Evolutionary conservation across 768 basidiomycete genomes (phyloP), one percentile per base, ranked within the genome.

Genomic region (Strobilomyces confusus): DNA sequence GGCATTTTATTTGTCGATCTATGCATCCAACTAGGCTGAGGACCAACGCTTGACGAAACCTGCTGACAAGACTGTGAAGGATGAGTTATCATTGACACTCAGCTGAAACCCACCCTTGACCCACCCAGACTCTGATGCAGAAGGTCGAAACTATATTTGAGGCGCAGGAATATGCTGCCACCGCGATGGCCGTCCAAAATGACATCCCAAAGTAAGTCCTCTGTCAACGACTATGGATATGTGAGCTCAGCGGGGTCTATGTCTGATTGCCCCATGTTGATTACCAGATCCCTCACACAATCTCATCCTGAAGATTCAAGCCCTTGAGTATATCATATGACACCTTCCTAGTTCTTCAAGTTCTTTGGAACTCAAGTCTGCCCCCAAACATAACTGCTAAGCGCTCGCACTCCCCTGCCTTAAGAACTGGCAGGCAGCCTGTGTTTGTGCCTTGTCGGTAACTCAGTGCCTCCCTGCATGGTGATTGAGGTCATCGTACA

Each of bases 141-240:
- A 81, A 81, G 57, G 87, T 87, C 9, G 87, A 89, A 56, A 71
- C 70, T 5, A 84, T 92, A 51, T 89, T 92, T 50, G 87, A 87
- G 72, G 89, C 92, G 59, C 88, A 92, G 60, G 85, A 77, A 44
- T 81, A 77, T 56, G 61, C 88, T 12, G 81, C 82, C n/a, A n/a
- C n/a, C 13, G 83, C 82, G 30, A 63, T 57, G 1, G 54, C 63
- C 9, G 51, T 36, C 22, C 56, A 55, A 44, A 55, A 34, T 58
- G 65, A 56, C 44, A 67, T 13, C 46, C 51, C 60, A n/a, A 74
- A 77, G 56, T 74, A 77, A 17, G 71, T 79, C 50, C 59, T 86
- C n/a, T 65, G 78, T 90, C 30, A 82, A 86, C 42, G 86, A 88
- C 49, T 75, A 84, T 69, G 89, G 89, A 87, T 89, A 65, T 44